phyloP scores from a whole-genome alignment of 2,329 filamentous ascomycete genomes.

The Hypoxylon sp. region DNA sequence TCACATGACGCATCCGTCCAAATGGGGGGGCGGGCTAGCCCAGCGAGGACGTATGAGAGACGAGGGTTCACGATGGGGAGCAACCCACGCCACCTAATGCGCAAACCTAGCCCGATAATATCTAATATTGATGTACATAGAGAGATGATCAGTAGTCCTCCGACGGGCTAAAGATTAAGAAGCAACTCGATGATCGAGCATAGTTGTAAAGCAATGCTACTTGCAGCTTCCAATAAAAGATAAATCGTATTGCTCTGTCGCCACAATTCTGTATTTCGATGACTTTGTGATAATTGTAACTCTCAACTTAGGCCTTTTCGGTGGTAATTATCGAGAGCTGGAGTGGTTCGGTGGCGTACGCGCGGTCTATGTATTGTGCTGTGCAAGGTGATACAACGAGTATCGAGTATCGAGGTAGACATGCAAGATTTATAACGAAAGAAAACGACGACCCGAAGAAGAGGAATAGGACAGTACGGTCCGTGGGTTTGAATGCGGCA shows the following conservation, averaged over 20 bases:
- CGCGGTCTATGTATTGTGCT: too few species aligned
- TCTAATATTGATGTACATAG: slow-evolving; percentile 52
- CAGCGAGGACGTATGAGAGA: slow-evolving; percentile 44
- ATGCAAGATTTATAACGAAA: too few species aligned
- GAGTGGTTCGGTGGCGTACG: too few species aligned
- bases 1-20: slow-evolving; percentile 41
- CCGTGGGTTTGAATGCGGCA: not conserved
- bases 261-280: too few species aligned
- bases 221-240: slow-evolving; percentile 45
- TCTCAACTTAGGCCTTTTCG: too few species aligned
- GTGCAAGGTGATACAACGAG: too few species aligned
- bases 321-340: too few species aligned
- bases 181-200: slow-evolving; percentile 26
- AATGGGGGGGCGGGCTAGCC: slow-evolving; percentile 48
- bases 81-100: slow-evolving; percentile 41
- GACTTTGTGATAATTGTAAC: too few species aligned
- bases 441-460: too few species aligned
- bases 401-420: too few species aligned
- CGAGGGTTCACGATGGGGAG: slow-evolving; percentile 37
- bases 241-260: slow-evolving; percentile 47
- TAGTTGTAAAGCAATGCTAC: slow-evolving; percentile 41
- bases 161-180: slow-evolving; percentile 26
- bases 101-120: slow-evolving; percentile 52
- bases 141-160: slow-evolving; percentile 38
- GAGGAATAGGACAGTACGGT: not conserved